Evolutionary conservation across 352 stramenopile species (phyloP).

Genomic region (Phytopythium litorale): DNA sequence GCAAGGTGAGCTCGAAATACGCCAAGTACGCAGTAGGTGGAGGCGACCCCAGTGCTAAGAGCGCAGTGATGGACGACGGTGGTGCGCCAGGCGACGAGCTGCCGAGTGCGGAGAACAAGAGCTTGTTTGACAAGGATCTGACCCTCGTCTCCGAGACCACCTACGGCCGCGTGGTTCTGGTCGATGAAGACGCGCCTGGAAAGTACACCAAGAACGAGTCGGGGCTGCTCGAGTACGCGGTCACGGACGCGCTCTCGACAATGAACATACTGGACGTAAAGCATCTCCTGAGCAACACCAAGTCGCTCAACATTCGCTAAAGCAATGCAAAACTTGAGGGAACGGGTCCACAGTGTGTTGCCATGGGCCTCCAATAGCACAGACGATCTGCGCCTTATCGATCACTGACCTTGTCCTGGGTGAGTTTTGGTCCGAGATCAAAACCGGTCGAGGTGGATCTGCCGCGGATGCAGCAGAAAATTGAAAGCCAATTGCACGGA

Average conservation of each 20-base stretch:
- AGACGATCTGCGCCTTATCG: too few species aligned
- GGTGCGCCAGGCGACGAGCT: slow-evolving; percentile 2
- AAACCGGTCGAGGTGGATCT: too few species aligned
- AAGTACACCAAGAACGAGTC: slow-evolving; percentile 22
- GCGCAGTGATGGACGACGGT: background rate
- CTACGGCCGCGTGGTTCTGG: slow-evolving; percentile 31
- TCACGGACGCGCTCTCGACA: slow-evolving; percentile 38
- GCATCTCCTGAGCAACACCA: slow-evolving; percentile 38
- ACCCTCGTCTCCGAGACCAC: slow-evolving; percentile 27
- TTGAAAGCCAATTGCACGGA: too few species aligned
- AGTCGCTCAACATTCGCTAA: slow-evolving; percentile 36
- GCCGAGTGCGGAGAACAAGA: slow-evolving; percentile 20
- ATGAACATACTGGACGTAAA: slow-evolving; percentile 56
- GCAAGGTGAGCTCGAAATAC: background rate
- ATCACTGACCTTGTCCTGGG: too few species aligned
- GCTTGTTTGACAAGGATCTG: slow-evolving; percentile 43
- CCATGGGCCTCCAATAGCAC: too few species aligned
- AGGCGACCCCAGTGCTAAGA: background rate
- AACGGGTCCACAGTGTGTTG: too few species aligned
- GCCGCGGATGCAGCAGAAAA: too few species aligned
- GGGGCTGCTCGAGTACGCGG: slow-evolving; percentile 28
- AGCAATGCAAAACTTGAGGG: background rate
- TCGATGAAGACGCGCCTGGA: slow-evolving; percentile 30
- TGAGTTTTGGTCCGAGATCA: too few species aligned
- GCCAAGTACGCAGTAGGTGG: background rate